These are phyloP conservation scores for Saturnispora halmiae DNA, from an alignment of 805 yeast species.

Conservation along the genomic window DNA sequence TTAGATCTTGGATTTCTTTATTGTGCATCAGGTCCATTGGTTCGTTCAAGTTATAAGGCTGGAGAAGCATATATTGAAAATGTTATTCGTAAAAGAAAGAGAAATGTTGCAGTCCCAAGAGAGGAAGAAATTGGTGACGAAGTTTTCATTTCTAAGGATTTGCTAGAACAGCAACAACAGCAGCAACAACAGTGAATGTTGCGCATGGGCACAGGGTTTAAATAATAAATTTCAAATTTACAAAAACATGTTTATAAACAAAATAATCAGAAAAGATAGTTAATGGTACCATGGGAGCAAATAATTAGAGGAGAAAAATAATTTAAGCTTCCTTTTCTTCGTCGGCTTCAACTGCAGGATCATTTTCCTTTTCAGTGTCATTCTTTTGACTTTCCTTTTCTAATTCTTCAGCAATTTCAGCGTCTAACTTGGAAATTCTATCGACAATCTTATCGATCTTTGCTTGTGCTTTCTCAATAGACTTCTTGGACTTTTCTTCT, in stretches of 20 bases:
- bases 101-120: slow-evolving; percentile 31
- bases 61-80: slow-evolving; percentile 97
- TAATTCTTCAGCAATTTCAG: slow-evolving; percentile 23
- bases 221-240: neutral
- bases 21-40: slow-evolving; percentile 96
- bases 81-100: slow-evolving; percentile 67
- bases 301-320: neutral
- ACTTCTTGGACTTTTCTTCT: slow-evolving; percentile 70
- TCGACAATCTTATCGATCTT: slow-evolving; percentile 63
- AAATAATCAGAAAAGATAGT: slow-evolving; percentile 4
- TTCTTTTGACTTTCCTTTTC: slow-evolving; percentile 23
- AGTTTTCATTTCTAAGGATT: slow-evolving; percentile 22
- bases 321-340: slow-evolving; percentile 1
- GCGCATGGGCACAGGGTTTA: neutral
- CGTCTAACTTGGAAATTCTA: slow-evolving; percentile 24
- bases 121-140: slow-evolving; percentile 27
- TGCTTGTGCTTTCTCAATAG: slow-evolving; percentile 67
- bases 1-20: slow-evolving; percentile 84
- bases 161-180: slow-evolving; percentile 9
- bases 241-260: neutral
- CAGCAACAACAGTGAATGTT: neutral
- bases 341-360: neutral
- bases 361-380: slow-evolving; percentile 12
- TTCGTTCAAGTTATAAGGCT: slow-evolving; percentile 93
- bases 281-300: slow-evolving; percentile 1